Base-by-base conservation (phyloP, 1,284 basidiomycete genomes). In the Trichosporon faecale region DNA sequence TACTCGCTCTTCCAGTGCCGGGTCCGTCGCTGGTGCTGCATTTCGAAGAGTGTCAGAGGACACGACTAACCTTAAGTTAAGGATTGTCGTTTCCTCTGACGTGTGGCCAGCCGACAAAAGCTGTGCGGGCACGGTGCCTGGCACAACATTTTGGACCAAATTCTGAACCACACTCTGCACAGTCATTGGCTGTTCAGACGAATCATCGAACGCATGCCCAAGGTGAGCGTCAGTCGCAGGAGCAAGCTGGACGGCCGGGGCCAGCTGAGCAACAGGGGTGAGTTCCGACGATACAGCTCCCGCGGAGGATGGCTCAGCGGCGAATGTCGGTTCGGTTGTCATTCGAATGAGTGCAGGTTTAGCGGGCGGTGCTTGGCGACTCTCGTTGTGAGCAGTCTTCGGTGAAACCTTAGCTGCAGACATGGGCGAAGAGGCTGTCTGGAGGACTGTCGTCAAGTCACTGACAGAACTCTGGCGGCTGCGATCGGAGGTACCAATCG, bases 371-470 rank as follows among this genome's bases (percentile, higher is more conserved):
- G 25, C 55, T 16, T 16, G 57, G 1, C 57, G 57, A 12, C 7
- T n/a, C 18, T 61, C 57, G 14, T n/a, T 12, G 18, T 18, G 27
- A 18, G 7, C 57, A n/a, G 57, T n/a, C 12, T 61, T 61, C 18
- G 57, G 57, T 2, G 57, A 61, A 2, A 61, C 27, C 29, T 61
- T 61, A 18, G 57, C 29, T 16, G 12, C 16, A 2, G 57, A 61
- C 57, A 61, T 61, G 27, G 57, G 57, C 29, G 57, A 61, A 1
- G 57, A 61, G 18, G 57, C 57, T 4, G 57, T 61, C 21, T 61
- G 57, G 27, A 61, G 57, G 14, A 61, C 57, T 2, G 57, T 61
- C 14, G 57, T 61, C 57, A 61, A n/a, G 14, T 61, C 57, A n/a
- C 57, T 61, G 16, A 61, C 57, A 14, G 57, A 33, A 18, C 57